Conservation (phyloP, 441 rosid species). For the Erodium trifolium region DNA sequence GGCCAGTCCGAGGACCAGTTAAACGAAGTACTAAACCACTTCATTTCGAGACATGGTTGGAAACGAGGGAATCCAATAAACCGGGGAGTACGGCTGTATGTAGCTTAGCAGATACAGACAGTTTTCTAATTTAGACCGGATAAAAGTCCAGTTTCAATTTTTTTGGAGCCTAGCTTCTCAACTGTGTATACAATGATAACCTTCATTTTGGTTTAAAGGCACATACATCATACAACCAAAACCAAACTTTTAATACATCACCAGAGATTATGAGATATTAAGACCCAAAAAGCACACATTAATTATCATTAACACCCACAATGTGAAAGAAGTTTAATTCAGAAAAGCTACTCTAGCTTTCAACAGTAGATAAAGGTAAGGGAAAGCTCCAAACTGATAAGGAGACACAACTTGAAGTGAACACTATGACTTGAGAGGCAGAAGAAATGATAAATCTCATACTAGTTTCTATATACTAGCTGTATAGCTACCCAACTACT, state of each 20-base stretch:
- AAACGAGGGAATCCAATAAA: no score
- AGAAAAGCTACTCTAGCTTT: conserved; percentile 20
- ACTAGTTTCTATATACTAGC: conserved; percentile 32
- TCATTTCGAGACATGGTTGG: no score
- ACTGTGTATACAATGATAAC: no score
- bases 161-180: no score
- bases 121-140: no score
- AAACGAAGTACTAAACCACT: no score
- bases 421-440: conserved; percentile 21
- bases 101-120: no score
- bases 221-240: conserved; percentile 6
- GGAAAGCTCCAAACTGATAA: conserved; percentile 9
- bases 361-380: conserved; percentile 12
- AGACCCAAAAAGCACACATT: conserved; percentile 9
- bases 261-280: conserved; percentile 5
- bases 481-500: conserved; percentile 25
- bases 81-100: no score
- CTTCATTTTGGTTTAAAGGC: conserved; percentile 4
- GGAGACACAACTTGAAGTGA: conserved; percentile 17
- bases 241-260: conserved; percentile 7
- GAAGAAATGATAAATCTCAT: conserved; percentile 16
- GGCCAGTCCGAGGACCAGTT: no score
- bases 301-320: conserved; percentile 18
- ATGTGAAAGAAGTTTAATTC: conserved; percentile 16
- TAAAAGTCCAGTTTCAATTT: no score